Evolutionary conservation across 495 filamentous ascomycete genomes (phyloP).

Genomic region (Trichocladium uniseriatum): DNA sequence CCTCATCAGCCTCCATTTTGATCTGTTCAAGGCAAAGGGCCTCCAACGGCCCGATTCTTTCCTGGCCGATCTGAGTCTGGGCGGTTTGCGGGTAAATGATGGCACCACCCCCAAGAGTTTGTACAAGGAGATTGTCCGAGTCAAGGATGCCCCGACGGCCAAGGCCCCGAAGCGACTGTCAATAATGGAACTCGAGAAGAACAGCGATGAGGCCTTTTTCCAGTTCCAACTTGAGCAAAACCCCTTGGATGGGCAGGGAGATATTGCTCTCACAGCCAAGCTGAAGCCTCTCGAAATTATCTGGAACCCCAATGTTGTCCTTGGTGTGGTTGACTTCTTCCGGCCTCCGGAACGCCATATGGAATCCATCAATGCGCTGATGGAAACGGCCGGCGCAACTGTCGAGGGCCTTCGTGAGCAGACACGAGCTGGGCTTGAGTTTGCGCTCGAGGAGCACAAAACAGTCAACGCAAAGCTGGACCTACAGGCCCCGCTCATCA

Average conservation of each 20-base stretch:
- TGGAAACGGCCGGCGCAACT: slow-evolving; percentile 90
- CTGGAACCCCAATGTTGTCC: slow-evolving; percentile 87
- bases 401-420: slow-evolving; percentile 91
- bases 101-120: slow-evolving; percentile 85
- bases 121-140: slow-evolving; percentile 85
- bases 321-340: slow-evolving; percentile 88
- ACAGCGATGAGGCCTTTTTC: slow-evolving; percentile 70
- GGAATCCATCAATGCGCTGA: slow-evolving; percentile 90
- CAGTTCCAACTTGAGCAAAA: slow-evolving; percentile 87
- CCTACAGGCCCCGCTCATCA: slow-evolving; percentile 90
- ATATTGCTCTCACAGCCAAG: slow-evolving; percentile 81
- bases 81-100: slow-evolving; percentile 88
- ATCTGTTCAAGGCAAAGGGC: slow-evolving; percentile 81
- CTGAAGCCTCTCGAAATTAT: slow-evolving; percentile 93
- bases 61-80: slow-evolving; percentile 77
- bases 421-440: slow-evolving; percentile 89
- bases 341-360: slow-evolving; percentile 92
- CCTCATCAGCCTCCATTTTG: slow-evolving; percentile 82
- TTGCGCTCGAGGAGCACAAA: slow-evolving; percentile 94
- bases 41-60: slow-evolving; percentile 84
- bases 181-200: slow-evolving; percentile 55
- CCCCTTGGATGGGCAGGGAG: slow-evolving; percentile 82
- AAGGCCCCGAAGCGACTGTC: slow-evolving; percentile 40
- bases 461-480: slow-evolving; percentile 94
- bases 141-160: slow-evolving; percentile 70